These are phyloP conservation scores for Coemansia sp. DNA, from an alignment of 192 early-diverging fungal genomes.

Conservation along the genomic window DNA sequence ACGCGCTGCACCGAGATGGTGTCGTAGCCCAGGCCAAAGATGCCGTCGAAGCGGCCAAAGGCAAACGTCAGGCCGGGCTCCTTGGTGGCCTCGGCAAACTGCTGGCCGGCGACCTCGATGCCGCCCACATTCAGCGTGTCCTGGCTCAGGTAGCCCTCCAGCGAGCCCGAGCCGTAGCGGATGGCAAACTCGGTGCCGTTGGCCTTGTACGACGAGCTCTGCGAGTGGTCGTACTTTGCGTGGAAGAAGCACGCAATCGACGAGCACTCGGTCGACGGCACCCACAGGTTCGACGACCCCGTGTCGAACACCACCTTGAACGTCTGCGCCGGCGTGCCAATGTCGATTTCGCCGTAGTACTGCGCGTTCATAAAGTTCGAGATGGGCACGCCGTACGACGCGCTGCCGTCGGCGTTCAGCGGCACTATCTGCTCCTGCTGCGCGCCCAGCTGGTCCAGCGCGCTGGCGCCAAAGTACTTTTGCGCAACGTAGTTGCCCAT, in stretches of 20 bases:
- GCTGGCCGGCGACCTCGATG: constrained; percentile 62
- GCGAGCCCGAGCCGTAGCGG: constrained; percentile 85
- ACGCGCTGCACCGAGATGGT: constrained; percentile 82
- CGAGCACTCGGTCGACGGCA: constrained; percentile 87
- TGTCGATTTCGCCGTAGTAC: constrained; percentile 87
- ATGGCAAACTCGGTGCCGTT: constrained; percentile 97
- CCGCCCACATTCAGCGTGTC: constrained; percentile 76
- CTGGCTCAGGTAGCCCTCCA: constrained; percentile 91
- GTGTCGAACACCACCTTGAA: constrained; percentile 95
- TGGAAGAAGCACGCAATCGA: constrained; percentile 98
- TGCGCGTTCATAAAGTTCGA: constrained; percentile 94
- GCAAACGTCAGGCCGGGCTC: constrained; percentile 95
- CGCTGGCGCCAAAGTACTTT: constrained; percentile 67
- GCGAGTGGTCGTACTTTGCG: constrained; percentile 73
- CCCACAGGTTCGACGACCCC: constrained; percentile 93
- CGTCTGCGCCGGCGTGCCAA: constrained; percentile 84
- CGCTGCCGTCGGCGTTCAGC: constrained; percentile 53
- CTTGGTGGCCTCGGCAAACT: constrained; percentile 95
- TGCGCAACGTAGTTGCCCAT: constrained; percentile 65
- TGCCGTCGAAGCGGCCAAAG: constrained; percentile 94
- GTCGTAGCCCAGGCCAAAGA: constrained; percentile 88
- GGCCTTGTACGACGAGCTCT: constrained; percentile 72
- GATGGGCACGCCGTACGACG: constrained; percentile 69
- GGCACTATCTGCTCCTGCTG: constrained; percentile 50
- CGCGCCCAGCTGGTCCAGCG: constrained; percentile 27